Conservation (phyloP, 306 rosid genomes). For the Pyrus pyrifolia region DNA sequence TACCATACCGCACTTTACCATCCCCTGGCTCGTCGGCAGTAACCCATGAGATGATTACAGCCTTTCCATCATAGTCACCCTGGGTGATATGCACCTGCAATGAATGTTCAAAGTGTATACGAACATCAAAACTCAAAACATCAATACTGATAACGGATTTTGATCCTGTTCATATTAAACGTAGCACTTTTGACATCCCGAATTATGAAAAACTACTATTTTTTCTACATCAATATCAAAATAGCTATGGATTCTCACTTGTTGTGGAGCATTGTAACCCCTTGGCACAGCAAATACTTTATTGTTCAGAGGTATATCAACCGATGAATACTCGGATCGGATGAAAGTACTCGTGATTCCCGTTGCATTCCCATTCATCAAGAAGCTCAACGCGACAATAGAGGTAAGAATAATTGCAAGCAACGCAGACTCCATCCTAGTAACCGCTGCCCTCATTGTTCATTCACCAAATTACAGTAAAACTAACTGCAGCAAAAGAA, state of each 20-base stretch:
- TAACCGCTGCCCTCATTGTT: conserved; percentile 15
- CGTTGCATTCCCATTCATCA: conserved; percentile 52
- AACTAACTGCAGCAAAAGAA: conserved; percentile 25
- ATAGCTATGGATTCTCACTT: conserved; percentile 34
- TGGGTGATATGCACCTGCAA: conserved; percentile 90
- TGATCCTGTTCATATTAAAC: neutral
- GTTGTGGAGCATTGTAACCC: conserved; percentile 88
- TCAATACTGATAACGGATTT: neutral
- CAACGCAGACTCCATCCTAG: conserved; percentile 30
- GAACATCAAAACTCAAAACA: conserved; percentile 2
- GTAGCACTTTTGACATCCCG: neutral
- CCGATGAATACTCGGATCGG: conserved; percentile 67
- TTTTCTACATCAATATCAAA: neutral
- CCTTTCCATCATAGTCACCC: conserved; percentile 93
- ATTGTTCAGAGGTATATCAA: conserved; percentile 64
- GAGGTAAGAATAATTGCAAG: conserved; percentile 36
- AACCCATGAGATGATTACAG: conserved; percentile 89
- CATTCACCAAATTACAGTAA: conserved; percentile 22
- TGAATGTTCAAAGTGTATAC: conserved; percentile 4
- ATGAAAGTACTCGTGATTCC: conserved; percentile 71
- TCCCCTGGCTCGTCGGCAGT: conserved; percentile 63
- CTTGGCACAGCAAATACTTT: conserved; percentile 61
- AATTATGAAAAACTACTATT: neutral
- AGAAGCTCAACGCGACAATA: conserved; percentile 35
- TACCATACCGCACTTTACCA: conserved; percentile 57